Evolutionary conservation across 345 rosid genomes (phyloP).

Genomic region (Murraya koenigii): DNA sequence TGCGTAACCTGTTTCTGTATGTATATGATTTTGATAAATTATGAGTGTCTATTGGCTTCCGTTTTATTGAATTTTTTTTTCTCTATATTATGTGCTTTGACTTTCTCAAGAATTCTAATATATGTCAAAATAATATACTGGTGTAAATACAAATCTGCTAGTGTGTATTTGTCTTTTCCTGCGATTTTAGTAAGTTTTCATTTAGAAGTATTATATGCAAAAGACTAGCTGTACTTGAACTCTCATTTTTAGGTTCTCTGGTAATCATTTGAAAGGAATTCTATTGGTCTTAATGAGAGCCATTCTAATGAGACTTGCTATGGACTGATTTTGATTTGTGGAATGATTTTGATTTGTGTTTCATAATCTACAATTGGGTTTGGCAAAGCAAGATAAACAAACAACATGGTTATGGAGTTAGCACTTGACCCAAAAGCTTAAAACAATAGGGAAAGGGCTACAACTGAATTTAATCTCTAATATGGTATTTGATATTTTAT

Average conservation of each 20-base stretch:
- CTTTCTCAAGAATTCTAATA: not conserved
- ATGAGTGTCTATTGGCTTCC: not conserved
- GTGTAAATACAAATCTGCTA: not conserved
- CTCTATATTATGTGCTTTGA: not conserved
- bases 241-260: not conserved
- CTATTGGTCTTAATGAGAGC: not conserved
- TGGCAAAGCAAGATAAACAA: not conserved
- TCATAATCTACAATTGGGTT: not conserved
- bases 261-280: not conserved
- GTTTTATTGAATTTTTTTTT: not conserved
- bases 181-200: not conserved
- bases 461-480: not conserved
- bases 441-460: not conserved
- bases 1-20: not conserved
- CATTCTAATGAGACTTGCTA: not conserved
- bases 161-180: not conserved
- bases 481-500: not conserved
- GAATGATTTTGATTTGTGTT: too few relatives aligned
- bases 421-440: not conserved
- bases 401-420: not conserved
- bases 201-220: not conserved
- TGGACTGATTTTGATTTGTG: not conserved
- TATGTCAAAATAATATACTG: not conserved
- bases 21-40: not conserved
- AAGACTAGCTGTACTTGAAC: not conserved